A percentile compares a stretch with the other conserved stretches of the same genome.
phyloP scores from a whole-genome alignment of 208 protist genomes.

The Borovskyia barvae region DNA sequence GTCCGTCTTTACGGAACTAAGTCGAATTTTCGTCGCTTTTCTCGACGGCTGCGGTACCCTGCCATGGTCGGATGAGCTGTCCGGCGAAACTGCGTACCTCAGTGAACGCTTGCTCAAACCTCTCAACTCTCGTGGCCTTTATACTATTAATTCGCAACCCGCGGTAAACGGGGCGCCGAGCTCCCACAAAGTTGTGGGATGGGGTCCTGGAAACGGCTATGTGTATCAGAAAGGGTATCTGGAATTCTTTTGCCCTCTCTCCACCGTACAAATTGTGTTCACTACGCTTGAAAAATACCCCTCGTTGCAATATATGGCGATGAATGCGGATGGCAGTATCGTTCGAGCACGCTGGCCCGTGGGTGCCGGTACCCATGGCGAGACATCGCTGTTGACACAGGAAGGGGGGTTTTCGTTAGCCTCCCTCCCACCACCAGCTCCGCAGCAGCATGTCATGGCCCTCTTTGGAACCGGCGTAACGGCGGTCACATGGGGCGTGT shows the following conservation, averaged over 20 bases:
- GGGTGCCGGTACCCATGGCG: constrained; percentile 4
- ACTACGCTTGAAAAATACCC: constrained; percentile 46
- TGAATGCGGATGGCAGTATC: constrained; percentile 25
- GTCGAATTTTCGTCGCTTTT: constrained; percentile 40
- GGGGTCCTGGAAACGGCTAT: constrained; percentile 48
- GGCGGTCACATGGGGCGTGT: constrained; percentile 73
- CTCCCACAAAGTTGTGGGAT: constrained; percentile 60
- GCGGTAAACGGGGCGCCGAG: constrained; percentile 83
- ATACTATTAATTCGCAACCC: constrained; percentile 94
- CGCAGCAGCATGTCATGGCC: constrained; percentile 1
- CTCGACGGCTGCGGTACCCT: constrained; percentile 46
- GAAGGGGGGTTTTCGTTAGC: background rate
- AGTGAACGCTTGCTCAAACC: constrained; percentile 53
- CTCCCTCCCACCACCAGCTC: background rate
- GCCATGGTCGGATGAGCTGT: constrained; percentile 75
- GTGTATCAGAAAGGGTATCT: constrained; percentile 73
- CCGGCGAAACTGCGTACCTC: constrained; percentile 61
- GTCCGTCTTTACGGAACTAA: constrained; percentile 28
- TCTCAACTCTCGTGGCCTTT: constrained; percentile 85
- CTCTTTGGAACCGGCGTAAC: constrained; percentile 42
- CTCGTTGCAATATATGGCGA: constrained; percentile 48
- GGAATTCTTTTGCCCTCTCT: constrained; percentile 63
- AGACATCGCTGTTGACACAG: background rate
- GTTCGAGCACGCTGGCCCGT: constrained; percentile 27
- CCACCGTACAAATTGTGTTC: constrained; percentile 27